Conservation (phyloP, 208 protist species). For the Leishmania lainsoni region DNA sequence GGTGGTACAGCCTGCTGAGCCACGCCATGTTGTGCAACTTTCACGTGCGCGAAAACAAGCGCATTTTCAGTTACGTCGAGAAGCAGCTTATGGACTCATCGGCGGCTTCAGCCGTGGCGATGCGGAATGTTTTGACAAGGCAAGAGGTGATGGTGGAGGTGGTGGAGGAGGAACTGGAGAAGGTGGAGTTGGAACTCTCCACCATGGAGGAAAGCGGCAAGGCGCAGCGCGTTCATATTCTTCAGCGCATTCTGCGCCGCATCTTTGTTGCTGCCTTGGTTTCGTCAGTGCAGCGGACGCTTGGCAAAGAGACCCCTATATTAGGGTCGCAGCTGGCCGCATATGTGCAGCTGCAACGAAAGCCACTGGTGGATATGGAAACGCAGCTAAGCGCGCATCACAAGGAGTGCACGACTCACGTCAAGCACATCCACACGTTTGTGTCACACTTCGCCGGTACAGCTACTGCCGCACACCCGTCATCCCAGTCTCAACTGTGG, state of each 20-base stretch:
- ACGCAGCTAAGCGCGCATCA: conserved; percentile 29
- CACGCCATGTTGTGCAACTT: conserved; percentile 29
- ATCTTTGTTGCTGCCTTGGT: conserved; percentile 33
- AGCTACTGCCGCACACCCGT: background rate
- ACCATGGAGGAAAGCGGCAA: conserved; percentile 25
- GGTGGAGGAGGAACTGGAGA: conserved; percentile 22
- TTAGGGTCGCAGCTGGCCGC: conserved; percentile 25
- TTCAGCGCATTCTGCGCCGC: conserved; percentile 33
- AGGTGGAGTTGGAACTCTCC: conserved; percentile 4
- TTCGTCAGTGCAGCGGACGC: conserved; percentile 20
- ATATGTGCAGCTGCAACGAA: conserved; percentile 31
- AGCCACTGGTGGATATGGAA: conserved; percentile 31
- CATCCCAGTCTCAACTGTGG: background rate
- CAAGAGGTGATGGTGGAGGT: conserved; percentile 11
- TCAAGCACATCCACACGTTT: conserved; percentile 20
- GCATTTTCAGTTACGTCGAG: conserved; percentile 10
- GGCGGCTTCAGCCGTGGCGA: conserved; percentile 8
- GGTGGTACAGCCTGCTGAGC: conserved; percentile 29
- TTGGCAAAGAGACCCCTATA: conserved; percentile 27
- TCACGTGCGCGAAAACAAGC: conserved; percentile 11
- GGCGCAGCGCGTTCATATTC: conserved; percentile 8
- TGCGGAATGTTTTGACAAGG: conserved; percentile 7
- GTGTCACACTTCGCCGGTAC: conserved; percentile 3
- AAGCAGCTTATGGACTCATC: background rate
- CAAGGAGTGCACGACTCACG: conserved; percentile 3